Evolutionary conservation across 2,329 filamentous ascomycete genomes (phyloP).

Genomic region (Sphaerulina musiva): DNA sequence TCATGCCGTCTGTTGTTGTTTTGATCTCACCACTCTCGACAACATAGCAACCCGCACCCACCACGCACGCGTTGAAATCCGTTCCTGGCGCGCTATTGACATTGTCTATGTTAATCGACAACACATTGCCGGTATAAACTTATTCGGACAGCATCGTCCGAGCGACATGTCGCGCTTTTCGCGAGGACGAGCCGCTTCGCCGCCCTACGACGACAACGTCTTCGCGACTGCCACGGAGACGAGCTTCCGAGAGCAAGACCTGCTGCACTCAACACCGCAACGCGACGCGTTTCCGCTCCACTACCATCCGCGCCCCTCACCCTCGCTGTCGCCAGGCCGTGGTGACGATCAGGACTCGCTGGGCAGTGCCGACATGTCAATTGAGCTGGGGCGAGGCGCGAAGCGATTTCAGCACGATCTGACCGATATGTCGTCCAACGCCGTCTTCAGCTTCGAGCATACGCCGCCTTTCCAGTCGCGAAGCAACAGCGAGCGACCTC

Average conservation of each 20-base stretch:
- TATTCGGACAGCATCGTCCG: neutral
- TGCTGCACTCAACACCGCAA: conserved; percentile 23
- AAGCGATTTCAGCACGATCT: conserved; percentile 36
- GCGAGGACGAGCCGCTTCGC: conserved; percentile 12
- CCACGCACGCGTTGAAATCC: neutral
- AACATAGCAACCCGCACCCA: neutral
- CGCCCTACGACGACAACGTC: conserved; percentile 8
- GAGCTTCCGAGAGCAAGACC: conserved; percentile 19
- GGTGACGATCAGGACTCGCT: conserved; percentile 25
- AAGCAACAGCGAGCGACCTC: conserved; percentile 23
- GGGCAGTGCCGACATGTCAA: conserved; percentile 43
- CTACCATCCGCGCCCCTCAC: conserved; percentile 20
- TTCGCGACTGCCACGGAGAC: conserved; percentile 21
- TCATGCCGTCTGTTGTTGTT: neutral
- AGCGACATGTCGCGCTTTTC: conserved; percentile 12
- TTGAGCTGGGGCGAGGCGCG: conserved; percentile 52
- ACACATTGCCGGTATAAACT: neutral
- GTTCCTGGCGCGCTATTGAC: neutral
- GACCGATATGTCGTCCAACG: conserved; percentile 46
- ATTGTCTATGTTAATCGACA: neutral
- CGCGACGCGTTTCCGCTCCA: conserved; percentile 17
- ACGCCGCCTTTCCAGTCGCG: conserved; percentile 37
- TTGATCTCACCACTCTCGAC: neutral
- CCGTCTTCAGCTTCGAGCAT: conserved; percentile 44
- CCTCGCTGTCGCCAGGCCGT: conserved; percentile 2